These are phyloP conservation scores for Cornus suecica DNA, from an alignment of 148 eudicot genomes.

Conservation along the genomic window DNA sequence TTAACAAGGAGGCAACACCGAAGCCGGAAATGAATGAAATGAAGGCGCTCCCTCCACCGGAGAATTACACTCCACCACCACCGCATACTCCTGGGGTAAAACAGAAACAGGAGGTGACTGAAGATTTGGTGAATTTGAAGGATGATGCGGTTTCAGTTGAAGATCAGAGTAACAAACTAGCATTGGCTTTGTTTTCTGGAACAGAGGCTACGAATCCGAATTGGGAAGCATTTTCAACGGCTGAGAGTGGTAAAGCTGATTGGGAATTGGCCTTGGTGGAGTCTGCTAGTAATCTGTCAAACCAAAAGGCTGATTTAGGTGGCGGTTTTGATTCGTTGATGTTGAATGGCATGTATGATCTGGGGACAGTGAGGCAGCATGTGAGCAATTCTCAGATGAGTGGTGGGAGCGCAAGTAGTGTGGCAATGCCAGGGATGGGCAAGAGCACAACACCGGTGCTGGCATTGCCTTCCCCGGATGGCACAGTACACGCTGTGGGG, in stretches of 20 bases:
- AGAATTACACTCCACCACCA: slow-evolving; percentile 19
- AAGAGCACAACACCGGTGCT: slow-evolving; percentile 21
- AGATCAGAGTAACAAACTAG: slow-evolving; percentile 32
- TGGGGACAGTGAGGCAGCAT: slow-evolving; percentile 29
- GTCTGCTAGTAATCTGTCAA: slow-evolving; percentile 36
- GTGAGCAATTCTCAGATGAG: slow-evolving; percentile 15
- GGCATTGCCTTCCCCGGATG: slow-evolving; percentile 47
- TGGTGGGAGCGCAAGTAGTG: slow-evolving; percentile 36
- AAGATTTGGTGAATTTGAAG: slow-evolving; percentile 39
- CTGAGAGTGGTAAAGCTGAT: slow-evolving; percentile 31
- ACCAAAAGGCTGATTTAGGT: slow-evolving; percentile 38
- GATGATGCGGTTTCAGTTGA: slow-evolving; percentile 34
- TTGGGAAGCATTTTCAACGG: slow-evolving; percentile 41
- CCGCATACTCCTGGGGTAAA: slow-evolving; percentile 9
- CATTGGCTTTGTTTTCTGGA: slow-evolving; percentile 38
- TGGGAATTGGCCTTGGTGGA: slow-evolving; percentile 63
- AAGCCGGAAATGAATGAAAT: slow-evolving; percentile 26
- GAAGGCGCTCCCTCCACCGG: slow-evolving; percentile 34
- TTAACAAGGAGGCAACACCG: slow-evolving; percentile 14
- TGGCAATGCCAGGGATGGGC: slow-evolving; percentile 27
- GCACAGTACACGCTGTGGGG: slow-evolving; percentile 24
- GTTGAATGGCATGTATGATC: slow-evolving; percentile 43
- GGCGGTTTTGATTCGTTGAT: slow-evolving; percentile 41
- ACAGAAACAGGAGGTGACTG: slow-evolving; percentile 16
- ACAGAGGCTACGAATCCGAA: background rate